Evolutionary conservation across 176 grass and related monocot genomes (phyloP), one percentile per base, ranked within the genome.

Genomic region (Musa schizocarpa): DNA sequence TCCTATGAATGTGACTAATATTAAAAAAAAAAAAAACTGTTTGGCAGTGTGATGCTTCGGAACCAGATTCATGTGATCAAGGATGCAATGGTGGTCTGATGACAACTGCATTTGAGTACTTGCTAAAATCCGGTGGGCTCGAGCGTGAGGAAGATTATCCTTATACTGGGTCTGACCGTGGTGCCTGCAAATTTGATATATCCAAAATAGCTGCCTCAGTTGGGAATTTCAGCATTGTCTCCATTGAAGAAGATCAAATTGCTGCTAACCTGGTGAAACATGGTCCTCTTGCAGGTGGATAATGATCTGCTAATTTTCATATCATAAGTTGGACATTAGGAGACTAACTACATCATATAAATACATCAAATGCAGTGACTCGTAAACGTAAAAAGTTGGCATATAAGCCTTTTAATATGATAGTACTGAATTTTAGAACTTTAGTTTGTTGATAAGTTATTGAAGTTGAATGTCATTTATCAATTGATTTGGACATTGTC

Each of bases 121-220:
- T 75, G 27, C 54, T 59, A 1, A 75, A 75, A 61, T 57, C 73
- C 59, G 73, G 73, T 19, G 73, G 73, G 8, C 73, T 75, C 21
- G 73, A 61, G 73, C 54, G 73, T 21, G 73, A 75, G 52, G 54
- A 75, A 75, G 73, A 75, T 61, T 75, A 75, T 59, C 73, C 73
- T 61, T 75, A 75, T 52, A 61, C 73, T 8, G 73, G 73, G 16
- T 61, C 73, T 11, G 73, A 75, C 73, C 73, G 26, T 1, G 13
- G 25, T 61, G 3, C 16, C 54, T 75, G 73, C 54, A 61, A 75
- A 48, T 59, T 75, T 59, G 73, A 75, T n/a, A 61, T 48, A 20
- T 75, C 73, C 26, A 75, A 75, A 43, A 75, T 75, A 59, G 73
- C 21, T 59, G 73, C 73, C 59, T 75, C 54, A 49, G 73, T 75